phyloP scores from a whole-genome alignment of 1,284 basidiomycete species.

The Tylopilus orsonianus region DNA sequence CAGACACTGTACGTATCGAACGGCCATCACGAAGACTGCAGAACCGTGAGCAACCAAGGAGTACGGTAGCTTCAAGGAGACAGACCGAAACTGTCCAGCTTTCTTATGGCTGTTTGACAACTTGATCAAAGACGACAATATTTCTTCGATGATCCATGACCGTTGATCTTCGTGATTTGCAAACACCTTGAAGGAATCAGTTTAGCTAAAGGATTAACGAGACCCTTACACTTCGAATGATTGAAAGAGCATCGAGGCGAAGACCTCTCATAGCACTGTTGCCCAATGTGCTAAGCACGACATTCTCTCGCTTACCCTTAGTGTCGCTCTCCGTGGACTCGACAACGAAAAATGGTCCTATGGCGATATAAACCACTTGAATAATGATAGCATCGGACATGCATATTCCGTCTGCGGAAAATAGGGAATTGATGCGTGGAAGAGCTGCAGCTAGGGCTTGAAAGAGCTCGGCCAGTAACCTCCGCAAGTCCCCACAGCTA shows the following conservation, averaged over 20 bases:
- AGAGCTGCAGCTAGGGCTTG: conserved; percentile 65
- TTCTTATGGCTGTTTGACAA: conserved; percentile 87
- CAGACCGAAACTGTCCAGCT: conserved; percentile 82
- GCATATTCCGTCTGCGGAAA: conserved; percentile 65
- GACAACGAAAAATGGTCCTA: conserved; percentile 89
- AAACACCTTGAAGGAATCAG: conserved; percentile 63
- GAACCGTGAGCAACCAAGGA: not conserved
- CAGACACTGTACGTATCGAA: conserved; percentile 90
- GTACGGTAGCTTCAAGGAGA: conserved; percentile 7
- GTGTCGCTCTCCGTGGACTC: conserved; percentile 55
- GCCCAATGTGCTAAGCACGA: conserved; percentile 61
- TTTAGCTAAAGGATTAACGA: conserved; percentile 1
- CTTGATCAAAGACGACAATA: conserved; percentile 85
- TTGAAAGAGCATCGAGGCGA: conserved; percentile 76
- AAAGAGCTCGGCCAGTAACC: conserved; percentile 64
- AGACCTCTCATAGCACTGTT: conserved; percentile 79
- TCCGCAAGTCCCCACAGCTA: conserved; percentile 46
- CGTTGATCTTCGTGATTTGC: conserved; percentile 87
- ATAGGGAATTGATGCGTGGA: conserved; percentile 66
- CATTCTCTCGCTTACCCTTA: conserved; percentile 55
- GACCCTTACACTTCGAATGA: conserved; percentile 78
- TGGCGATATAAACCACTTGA: conserved; percentile 86
- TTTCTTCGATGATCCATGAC: conserved; percentile 96
- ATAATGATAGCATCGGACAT: conserved; percentile 91
- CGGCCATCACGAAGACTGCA: conserved; percentile 74